Evolutionary conservation across 164 flowering plant species (phyloP), one percentile per base, ranked within the genome.

Genomic region (Echeveria elegans): DNA sequence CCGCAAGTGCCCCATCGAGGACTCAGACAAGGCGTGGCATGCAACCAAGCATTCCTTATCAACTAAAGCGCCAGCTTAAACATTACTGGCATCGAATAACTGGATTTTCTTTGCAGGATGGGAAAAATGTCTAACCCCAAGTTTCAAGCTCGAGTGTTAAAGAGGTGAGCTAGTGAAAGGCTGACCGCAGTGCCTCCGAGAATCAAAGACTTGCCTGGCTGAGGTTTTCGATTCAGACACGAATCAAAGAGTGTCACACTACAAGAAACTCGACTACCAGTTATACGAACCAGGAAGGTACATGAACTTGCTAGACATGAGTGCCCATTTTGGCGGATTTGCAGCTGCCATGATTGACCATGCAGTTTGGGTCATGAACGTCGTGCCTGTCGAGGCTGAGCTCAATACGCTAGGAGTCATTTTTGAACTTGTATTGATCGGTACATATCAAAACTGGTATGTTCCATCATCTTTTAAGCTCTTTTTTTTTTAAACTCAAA

Each of bases 341-440:
- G 99, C 99, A 0, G 95, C 96, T 14, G 92, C 97, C 0, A 77
- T 94, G 0, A 65, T 79, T 1, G 71, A 84, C 45, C 87, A 88
- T 72, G 93, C 96, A 0, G 75, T 83, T 21, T 92, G 98, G 96
- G 96, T 90, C 28, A 88, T 92, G 95, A 92, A 92, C 59, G 72
- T 86, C 1, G 90, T 89, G 32, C 95, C 98, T 7, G 75, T 75
- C 2, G 85, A 88, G 66, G 83, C 88, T 0, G 66, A 80, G 69
- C 34, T 77, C 69, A 71, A 89, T 66, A 88, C 90, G 0, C 81
- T 92, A 30, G 96, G 96, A 29, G 89, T 77, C 66, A 73, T 92
- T 10, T 92, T 76, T 32, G 93, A 92, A 62, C 86, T 96, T 21
- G 96, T 96, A 10, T 47, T 92, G 30, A 88, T 90, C 2, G 98